Percentiles rank a stretch among this genome's conserved stretches.
phyloP scores from a whole-genome alignment of 371 early-diverging fungal species.

The Saksenaea vasiformis region DNA sequence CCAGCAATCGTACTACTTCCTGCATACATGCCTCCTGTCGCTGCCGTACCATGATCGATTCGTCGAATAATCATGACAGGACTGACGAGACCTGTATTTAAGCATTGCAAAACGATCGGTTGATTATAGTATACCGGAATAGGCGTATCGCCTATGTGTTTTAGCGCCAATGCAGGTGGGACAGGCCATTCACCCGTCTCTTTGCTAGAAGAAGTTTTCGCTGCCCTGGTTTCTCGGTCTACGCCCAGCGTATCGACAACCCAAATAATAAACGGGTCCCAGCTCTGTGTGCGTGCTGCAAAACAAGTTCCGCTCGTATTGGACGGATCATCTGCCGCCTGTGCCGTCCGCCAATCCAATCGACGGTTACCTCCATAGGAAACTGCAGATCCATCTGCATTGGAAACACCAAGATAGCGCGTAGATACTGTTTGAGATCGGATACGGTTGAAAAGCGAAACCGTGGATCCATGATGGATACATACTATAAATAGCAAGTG shows the following conservation, averaged over 20 bases:
- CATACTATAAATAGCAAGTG: conserved; percentile 34
- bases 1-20: conserved; percentile 16
- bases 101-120: conserved; percentile 75
- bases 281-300: conserved; percentile 64
- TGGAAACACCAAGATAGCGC: conserved; percentile 72
- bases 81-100: conserved; percentile 72
- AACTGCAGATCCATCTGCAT: conserved; percentile 43
- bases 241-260: conserved; percentile 57
- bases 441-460: conserved; percentile 75
- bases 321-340: conserved; percentile 1
- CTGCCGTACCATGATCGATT: conserved; percentile 72
- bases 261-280: conserved; percentile 86
- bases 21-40: conserved; percentile 49
- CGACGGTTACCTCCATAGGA: conserved; percentile 18
- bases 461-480: conserved; percentile 72
- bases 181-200: conserved; percentile 40
- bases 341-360: conserved; percentile 2
- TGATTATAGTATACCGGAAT: conserved; percentile 76
- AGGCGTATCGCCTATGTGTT: conserved; percentile 40
- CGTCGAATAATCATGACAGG: conserved; percentile 78
- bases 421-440: conserved; percentile 80
- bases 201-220: conserved; percentile 15
- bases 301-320: conserved; percentile 43
- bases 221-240: conserved; percentile 25
- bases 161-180: conserved; percentile 63